Conservation (phyloP, 192 early-diverging fungal species). For the Coemansia pectinata region DNA sequence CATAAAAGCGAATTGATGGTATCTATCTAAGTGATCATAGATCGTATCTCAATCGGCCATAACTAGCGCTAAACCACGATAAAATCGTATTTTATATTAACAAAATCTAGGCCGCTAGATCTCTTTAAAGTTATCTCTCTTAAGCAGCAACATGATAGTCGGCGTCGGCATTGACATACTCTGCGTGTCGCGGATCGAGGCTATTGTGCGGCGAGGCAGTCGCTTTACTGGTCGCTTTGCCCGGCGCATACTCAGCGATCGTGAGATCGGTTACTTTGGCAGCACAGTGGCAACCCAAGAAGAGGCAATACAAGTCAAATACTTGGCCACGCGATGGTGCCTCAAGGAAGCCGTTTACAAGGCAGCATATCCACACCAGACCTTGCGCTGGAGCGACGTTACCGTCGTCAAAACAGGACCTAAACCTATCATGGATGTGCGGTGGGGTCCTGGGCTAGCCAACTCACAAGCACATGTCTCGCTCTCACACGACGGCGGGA, state of each 20-base stretch:
- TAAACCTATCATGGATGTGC: slow-evolving; percentile 19
- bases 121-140: neutral
- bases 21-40: neutral
- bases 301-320: slow-evolving; percentile 10
- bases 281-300: neutral
- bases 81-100: neutral
- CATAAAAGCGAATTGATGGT: neutral
- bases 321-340: slow-evolving; percentile 46
- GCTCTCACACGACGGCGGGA: slow-evolving; percentile 33
- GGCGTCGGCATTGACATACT: slow-evolving; percentile 82
- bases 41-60: neutral
- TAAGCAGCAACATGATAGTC: slow-evolving; percentile 61
- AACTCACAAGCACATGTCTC: slow-evolving; percentile 20
- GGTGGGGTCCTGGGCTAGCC: slow-evolving; percentile 12
- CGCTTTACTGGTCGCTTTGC: slow-evolving; percentile 57
- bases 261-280: slow-evolving; percentile 20
- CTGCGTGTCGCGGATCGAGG: slow-evolving; percentile 62
- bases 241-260: slow-evolving; percentile 60
- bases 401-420: slow-evolving; percentile 10
- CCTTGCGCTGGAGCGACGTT: slow-evolving; percentile 41
- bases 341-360: slow-evolving; percentile 52
- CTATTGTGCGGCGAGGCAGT: slow-evolving; percentile 55
- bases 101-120: neutral
- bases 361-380: slow-evolving; percentile 40
- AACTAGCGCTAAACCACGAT: neutral